These are phyloP conservation scores for Mycosarcoma mackinlayi DNA, from an alignment of 1,284 basidiomycete genomes.

Conservation along the genomic window DNA sequence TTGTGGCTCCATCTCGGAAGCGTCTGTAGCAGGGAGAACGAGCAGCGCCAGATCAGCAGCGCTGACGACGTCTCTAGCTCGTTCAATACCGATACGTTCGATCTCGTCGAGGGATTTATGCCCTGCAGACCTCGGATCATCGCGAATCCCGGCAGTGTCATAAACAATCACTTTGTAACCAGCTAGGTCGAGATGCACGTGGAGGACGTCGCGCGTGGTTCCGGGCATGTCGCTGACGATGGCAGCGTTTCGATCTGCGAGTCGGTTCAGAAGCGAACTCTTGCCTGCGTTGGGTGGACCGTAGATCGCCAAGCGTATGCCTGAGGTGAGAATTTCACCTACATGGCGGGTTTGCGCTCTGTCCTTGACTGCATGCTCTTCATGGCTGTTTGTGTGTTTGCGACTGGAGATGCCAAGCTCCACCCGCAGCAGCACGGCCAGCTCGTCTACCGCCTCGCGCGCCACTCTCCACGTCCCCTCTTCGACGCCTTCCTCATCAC, in stretches of 20 bases:
- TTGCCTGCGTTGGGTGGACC: slow-evolving; percentile 91
- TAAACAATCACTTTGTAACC: slow-evolving; percentile 82
- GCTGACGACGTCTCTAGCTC: slow-evolving; percentile 76
- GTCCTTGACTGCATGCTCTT: no score
- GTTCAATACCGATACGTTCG: slow-evolving; percentile 82
- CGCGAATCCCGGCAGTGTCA: slow-evolving; percentile 85
- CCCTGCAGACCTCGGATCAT: slow-evolving; percentile 45
- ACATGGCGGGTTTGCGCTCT: slow-evolving; percentile 72
- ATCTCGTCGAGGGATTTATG: slow-evolving; percentile 73
- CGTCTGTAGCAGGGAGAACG: slow-evolving; percentile 76
- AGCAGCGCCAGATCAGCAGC: slow-evolving; percentile 79
- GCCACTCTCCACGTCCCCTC: slow-evolving; percentile 75
- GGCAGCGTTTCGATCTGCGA: slow-evolving; percentile 84
- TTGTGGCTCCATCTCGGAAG: slow-evolving; percentile 68
- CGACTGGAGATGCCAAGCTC: slow-evolving; percentile 16
- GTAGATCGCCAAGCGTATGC: slow-evolving; percentile 83
- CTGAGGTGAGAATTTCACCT: slow-evolving; percentile 84
- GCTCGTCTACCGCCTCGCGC: background rate
- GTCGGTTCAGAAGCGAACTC: slow-evolving; percentile 82
- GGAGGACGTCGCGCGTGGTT: slow-evolving; percentile 86
- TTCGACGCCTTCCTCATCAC: slow-evolving; percentile 86
- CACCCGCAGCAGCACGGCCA: slow-evolving; percentile 10
- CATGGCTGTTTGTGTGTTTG: background rate
- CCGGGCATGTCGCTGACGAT: slow-evolving; percentile 87
- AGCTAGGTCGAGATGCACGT: slow-evolving; percentile 81